Percentiles rank a stretch among this genome's conserved stretches.
Evolutionary conservation across 768 basidiomycete genomes (phyloP).

Genomic region (Clavaria fumosa): DNA sequence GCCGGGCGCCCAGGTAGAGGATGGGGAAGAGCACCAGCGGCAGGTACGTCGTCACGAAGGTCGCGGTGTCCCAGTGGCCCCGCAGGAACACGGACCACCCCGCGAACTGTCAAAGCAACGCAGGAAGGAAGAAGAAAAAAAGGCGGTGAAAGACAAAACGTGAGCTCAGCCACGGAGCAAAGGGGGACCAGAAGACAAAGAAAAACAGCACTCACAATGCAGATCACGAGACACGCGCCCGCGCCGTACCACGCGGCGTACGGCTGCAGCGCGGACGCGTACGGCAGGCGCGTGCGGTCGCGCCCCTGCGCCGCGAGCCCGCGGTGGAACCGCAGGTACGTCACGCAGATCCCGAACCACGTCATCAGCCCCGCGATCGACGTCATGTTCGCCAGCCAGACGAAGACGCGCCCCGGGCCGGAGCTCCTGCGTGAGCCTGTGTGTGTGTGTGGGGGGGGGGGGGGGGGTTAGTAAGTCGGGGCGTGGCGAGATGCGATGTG

Average conservation of each 20-base stretch:
- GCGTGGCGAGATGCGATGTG: too few relatives aligned
- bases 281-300: slow-evolving; percentile 59
- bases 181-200: too few relatives aligned
- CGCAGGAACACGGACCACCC: slow-evolving; percentile 29
- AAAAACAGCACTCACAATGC: slow-evolving; percentile 36
- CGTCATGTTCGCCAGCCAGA: too few relatives aligned
- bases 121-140: too few relatives aligned
- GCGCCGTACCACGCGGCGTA: slow-evolving; percentile 52
- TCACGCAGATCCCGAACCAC: slow-evolving; percentile 66
- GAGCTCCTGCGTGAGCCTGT: too few relatives aligned
- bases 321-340: slow-evolving; percentile 72
- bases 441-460: too few relatives aligned
- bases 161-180: too few relatives aligned
- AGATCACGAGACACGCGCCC: slow-evolving; percentile 32
- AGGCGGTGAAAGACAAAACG: too few relatives aligned
- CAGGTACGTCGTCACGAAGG: slow-evolving; percentile 78
- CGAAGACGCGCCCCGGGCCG: too few relatives aligned
- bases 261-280: slow-evolving; percentile 48
- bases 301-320: slow-evolving; percentile 73
- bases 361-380: slow-evolving; percentile 73
- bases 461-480: too few relatives aligned
- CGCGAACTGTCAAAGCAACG: too few relatives aligned
- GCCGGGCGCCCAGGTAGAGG: slow-evolving; percentile 45
- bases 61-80: slow-evolving; percentile 32
- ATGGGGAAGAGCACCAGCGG: slow-evolving; percentile 61